Conservation (phyloP, 495 filamentous ascomycete genomes). For the Hypoxylon rickii region DNA sequence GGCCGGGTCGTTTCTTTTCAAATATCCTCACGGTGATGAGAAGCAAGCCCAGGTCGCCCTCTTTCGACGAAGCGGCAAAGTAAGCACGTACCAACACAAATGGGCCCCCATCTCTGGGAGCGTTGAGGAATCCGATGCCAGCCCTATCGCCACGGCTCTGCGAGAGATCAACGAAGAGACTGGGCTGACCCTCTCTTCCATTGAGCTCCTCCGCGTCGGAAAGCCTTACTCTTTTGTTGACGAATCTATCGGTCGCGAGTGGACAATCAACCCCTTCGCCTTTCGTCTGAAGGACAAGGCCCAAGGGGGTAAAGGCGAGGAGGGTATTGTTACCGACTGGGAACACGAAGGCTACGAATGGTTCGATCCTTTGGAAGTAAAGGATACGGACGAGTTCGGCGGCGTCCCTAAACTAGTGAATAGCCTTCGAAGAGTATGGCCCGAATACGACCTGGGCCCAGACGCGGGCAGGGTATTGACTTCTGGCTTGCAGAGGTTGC, state of each 20-base stretch:
- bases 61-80: conserved; percentile 61
- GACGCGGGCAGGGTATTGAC: conserved; percentile 49
- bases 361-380: conserved; percentile 54
- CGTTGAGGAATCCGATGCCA: conserved; percentile 56
- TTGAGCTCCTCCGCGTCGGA: conserved; percentile 60
- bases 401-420: conserved; percentile 61
- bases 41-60: conserved; percentile 55
- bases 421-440: conserved; percentile 61
- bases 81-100: conserved; percentile 61
- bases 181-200: conserved; percentile 47
- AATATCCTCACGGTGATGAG: conserved; percentile 34
- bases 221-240: conserved; percentile 64
- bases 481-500: conserved; percentile 51
- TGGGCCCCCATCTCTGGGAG: conserved; percentile 65
- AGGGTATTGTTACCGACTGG: conserved; percentile 61
- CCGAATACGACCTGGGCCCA: conserved; percentile 52
- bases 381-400: conserved; percentile 45
- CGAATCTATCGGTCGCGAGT: conserved; percentile 54
- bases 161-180: conserved; percentile 70
- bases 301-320: conserved; percentile 43
- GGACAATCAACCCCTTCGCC: conserved; percentile 67
- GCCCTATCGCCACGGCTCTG: conserved; percentile 59
- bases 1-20: conserved; percentile 63
- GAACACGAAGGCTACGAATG: conserved; percentile 64
- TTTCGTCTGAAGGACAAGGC: conserved; percentile 54